phyloP scores from a whole-genome alignment of 192 early-diverging fungal species.

The Dissophora globulifera region DNA sequence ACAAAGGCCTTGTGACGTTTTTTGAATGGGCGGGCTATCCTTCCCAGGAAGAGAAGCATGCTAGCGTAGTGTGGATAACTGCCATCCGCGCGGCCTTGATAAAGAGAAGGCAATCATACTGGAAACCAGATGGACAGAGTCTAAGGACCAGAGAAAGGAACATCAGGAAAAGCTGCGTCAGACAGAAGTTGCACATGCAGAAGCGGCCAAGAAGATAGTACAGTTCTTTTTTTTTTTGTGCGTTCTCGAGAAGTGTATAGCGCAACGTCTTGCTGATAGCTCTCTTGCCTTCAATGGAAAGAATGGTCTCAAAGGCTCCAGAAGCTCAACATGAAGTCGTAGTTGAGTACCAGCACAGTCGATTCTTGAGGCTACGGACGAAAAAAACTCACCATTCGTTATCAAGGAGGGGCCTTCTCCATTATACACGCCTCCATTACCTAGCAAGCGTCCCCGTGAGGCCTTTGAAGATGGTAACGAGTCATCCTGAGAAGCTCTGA shows the following conservation, averaged over 20 bases:
- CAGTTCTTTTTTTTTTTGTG: background rate
- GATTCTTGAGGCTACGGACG: slow-evolving; percentile 22
- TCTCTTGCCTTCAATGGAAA: slow-evolving; percentile 15
- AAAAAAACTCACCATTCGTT: slow-evolving; percentile 33
- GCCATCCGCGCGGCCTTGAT: slow-evolving; percentile 30
- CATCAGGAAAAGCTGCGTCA: slow-evolving; percentile 38
- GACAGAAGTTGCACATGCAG: too few species aligned
- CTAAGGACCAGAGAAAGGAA: slow-evolving; percentile 18
- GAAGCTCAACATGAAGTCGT: slow-evolving; percentile 30
- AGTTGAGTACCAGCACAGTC: slow-evolving; percentile 29
- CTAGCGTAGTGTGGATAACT: slow-evolving; percentile 33
- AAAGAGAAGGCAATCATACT: slow-evolving; percentile 20
- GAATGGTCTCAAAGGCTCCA: slow-evolving; percentile 26
- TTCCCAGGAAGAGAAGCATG: slow-evolving; percentile 31
- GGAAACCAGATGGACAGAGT: slow-evolving; percentile 30
- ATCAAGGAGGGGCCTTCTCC: slow-evolving; percentile 31
- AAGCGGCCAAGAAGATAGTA: slow-evolving; percentile 35
- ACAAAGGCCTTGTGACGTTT: slow-evolving; percentile 30
- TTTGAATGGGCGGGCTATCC: slow-evolving; percentile 46
- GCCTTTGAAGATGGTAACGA: slow-evolving; percentile 34
- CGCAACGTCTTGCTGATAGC: slow-evolving; percentile 8
- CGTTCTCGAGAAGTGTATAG: slow-evolving; percentile 14
- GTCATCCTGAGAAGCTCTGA: slow-evolving; percentile 41
- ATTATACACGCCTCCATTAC: slow-evolving; percentile 28
- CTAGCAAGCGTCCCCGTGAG: slow-evolving; percentile 33